Evolutionary conservation across 768 basidiomycete species (phyloP), one percentile per base, ranked within the genome.

Genomic region (Lactifluus rugatus): DNA sequence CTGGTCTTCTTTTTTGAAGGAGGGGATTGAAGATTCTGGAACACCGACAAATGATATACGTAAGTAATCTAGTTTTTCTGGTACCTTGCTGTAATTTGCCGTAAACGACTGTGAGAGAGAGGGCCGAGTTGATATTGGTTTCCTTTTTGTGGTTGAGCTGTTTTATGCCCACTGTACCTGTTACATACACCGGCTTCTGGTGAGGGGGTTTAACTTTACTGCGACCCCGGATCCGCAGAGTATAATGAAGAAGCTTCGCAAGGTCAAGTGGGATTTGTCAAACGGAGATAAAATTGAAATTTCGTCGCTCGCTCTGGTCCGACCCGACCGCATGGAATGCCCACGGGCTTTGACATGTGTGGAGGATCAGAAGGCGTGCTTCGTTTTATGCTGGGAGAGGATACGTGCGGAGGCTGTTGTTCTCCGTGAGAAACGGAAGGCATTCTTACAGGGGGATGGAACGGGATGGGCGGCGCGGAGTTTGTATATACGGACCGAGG

Each of bases 361-460:
- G 28, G 39, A 10, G 26, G 34, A 44, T 52, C 52, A 52, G 41
- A 52, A 52, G 52, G 32, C n/a, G 39, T 11, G 51, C 52, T 31
- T 44, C 39, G 26, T 14, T 23, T 44, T 31, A 53, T 21, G 42
- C 31, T 53, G 17, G 44, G 53, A 37, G 54, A 39, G 47, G 26
- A 31, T 31, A 32, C 41, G 52, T 5, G 19, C 26, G 42, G 46
- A 26, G 36, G 25, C 14, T 32, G 47, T 31, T 34, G 21, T 56
- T 56, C 26, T 48, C 47, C 54, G 54, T 56, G 54, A 48, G 54
- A 56, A 56, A 48, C 47, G 54, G 47, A 56, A 34, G 7, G 49
- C 36, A 39, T 8, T 1, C 17, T 39, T 16, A 5, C 37, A 39
- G 16, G 9, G 21, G 25, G 8, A 17, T 26, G 19, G 21, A 31